Base-by-base conservation (phyloP, 2,329 filamentous ascomycete species). In the Nectriaceae sp. region DNA sequence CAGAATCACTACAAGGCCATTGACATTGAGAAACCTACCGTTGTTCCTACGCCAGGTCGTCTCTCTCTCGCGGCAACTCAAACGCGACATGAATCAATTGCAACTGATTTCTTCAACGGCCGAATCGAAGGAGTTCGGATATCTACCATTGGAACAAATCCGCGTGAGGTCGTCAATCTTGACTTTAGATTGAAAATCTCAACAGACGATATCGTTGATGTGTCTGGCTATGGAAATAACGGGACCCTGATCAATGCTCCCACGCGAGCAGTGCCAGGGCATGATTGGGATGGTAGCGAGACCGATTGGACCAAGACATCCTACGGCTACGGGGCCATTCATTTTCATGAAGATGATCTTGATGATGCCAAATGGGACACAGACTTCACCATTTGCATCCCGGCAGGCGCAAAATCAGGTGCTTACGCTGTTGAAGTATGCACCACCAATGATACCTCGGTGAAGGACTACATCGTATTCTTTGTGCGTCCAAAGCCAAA, bases 281-380 rank as follows among this genome's bases (percentile, higher is more conserved):
- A 68, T 40, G 56, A 69, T 47, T 70, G 65, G 62, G 64, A 70
- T 39, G 64, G 57, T 4, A 55, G 53, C 13, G 59, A 66, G 36
- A 42, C 47, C 4, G 63, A 65, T 44, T 70, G 68, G 68, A 69
- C 60, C 20, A 49, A 57, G 21, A 65, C 67, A 2, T 54, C 52
- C 20, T 66, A 60, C 26, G 68, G 67, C 1, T 70, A 68, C 44
- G 66, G 68, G 6, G 67, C 68, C 2, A 70, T 70, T 37, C 67
- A 70, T 45, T 70, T 70, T 50, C 68, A 70, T 45, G 68, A 70
- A 18, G 68, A 70, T 41, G 68, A 70, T 46, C 45, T 70, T 6
- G 67, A 70, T 48, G 68, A 70, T 52, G 67, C 68, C 3, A 51
- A 46, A 6, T 70, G 65, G 67, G 57, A 53, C 5, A 69, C 64